A percentile compares a stretch with the other conserved stretches of the same genome.
Evolutionary conservation across 257 asterid genomes (phyloP).

Genomic region (Rhazya stricta): DNA sequence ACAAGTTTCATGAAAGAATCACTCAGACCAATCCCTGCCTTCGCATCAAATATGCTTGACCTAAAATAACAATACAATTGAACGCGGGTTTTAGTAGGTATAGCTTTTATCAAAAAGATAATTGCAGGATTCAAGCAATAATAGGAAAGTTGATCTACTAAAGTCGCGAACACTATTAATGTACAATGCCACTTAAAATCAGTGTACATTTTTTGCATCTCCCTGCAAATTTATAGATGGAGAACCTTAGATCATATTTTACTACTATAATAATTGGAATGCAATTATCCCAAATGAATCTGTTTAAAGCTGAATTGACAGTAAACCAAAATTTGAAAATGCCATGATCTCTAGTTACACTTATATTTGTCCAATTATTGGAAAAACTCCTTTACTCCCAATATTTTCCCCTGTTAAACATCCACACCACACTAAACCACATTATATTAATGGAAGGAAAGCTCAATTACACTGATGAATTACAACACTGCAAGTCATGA

Average conservation of each 20-base stretch:
- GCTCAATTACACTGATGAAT: neutral
- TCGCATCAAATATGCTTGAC: conserved; percentile 97
- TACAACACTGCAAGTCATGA: neutral
- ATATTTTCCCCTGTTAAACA: neutral
- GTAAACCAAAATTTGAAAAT: neutral
- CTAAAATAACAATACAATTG: conserved; percentile 30
- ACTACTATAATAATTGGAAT: too few relatives aligned
- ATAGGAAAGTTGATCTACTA: neutral
- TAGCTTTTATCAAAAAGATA: neutral
- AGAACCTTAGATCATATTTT: neutral
- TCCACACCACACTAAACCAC: neutral
- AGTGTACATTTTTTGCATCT: neutral
- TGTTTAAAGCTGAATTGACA: neutral
- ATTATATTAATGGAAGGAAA: neutral
- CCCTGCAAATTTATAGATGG: neutral
- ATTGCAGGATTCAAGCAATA: neutral
- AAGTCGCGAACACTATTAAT: neutral
- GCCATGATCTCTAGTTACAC: neutral
- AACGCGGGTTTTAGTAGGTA: neutral
- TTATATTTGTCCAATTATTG: neutral
- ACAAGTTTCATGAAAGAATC: conserved; percentile 82
- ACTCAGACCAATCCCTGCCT: conserved; percentile 95
- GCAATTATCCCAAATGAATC: neutral
- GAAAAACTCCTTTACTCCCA: neutral
- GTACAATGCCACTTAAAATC: neutral